Conservation (phyloP, 108 stramenopile genomes). For the Cafeteria roenbergensis region DNA sequence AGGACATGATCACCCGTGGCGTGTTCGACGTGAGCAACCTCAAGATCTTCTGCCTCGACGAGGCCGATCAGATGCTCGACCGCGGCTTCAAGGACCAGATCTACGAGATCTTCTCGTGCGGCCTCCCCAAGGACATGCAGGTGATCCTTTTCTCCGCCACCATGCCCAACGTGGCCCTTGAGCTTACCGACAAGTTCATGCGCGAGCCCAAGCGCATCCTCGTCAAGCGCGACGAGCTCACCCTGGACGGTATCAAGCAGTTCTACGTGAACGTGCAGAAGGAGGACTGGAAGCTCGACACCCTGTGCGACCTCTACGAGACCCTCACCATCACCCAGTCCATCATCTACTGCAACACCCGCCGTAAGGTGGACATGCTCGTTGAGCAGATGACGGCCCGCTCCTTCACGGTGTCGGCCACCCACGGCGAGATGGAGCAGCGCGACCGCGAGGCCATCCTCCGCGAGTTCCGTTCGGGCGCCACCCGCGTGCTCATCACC, state of each 20-base stretch:
- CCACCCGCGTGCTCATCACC: slow-evolving; percentile 97
- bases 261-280: slow-evolving; percentile 94
- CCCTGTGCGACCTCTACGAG: slow-evolving; percentile 98
- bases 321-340: slow-evolving; percentile 98
- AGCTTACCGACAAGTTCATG: slow-evolving; percentile 96
- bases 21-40: slow-evolving; percentile 75
- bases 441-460: slow-evolving; percentile 97
- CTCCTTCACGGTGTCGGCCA: slow-evolving; percentile 95
- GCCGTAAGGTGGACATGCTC: slow-evolving; percentile 98
- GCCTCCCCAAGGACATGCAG: slow-evolving; percentile 89
- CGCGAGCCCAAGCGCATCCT: slow-evolving; percentile 94
- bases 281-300: slow-evolving; percentile 99
- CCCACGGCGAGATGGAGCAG: slow-evolving; percentile 99
- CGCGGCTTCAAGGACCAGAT: slow-evolving; percentile 99
- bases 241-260: slow-evolving; percentile 99
- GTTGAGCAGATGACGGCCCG: slow-evolving; percentile 84
- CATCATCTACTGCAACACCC: slow-evolving; percentile 99
- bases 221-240: slow-evolving; percentile 99
- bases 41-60: slow-evolving; percentile 90
- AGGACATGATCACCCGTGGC: slow-evolving; percentile 96
- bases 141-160: slow-evolving; percentile 96
- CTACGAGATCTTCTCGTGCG: slow-evolving; percentile 97
- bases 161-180: slow-evolving; percentile 96
- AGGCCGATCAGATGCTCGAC: slow-evolving; percentile 99
- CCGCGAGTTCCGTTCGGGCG: slow-evolving; percentile 98